Evolutionary conservation across 2,329 filamentous ascomycete genomes (phyloP), one percentile per base, ranked within the genome.

Genomic region (Penicillium crustosum): DNA sequence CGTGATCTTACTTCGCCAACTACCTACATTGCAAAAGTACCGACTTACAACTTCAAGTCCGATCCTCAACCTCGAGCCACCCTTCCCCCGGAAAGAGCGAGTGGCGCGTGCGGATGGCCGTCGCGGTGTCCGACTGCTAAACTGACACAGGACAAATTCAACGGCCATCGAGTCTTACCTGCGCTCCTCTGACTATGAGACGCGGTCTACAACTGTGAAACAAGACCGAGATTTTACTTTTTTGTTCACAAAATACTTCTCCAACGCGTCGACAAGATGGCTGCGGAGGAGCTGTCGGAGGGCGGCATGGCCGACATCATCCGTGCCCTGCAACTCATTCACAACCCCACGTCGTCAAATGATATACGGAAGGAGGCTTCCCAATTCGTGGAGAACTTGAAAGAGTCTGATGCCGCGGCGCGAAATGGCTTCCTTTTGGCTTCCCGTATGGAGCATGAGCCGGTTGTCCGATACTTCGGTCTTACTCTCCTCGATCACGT

Each of bases 401-500:
- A 97, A 78, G 82, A 85, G 47, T 85, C 89, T 67, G 81, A 85
- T 57, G 87, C 93, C 68, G 93, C 93, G 6, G 91, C 92, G 2
- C 86, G 89, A 49, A 88, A 94, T 77, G 94, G 94, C 65, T 96
- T 91, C 76, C 83, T 84, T 25, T 84, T 99, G 59, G 93, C 93
- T 44, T 86, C 85, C 64, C 88, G 94, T 74, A 83, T 82, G 68
- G 80, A 83, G 38, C 91, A 95, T 71, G 84, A 90, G 53, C 86
- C 91, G 41, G 84, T 94, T 54, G 89, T 97, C 56, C 89, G 94
- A 67, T 93, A 97, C 77, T 99, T 95, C 74, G 94, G 93, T 57
- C 83, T 99, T 33, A 95, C 93, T 29, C 83, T 99, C 56, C 85
- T 99, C 64, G 93, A 97, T 70, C 89, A 95, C 75, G 88, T 91